Evolutionary conservation across 768 basidiomycete genomes (phyloP).

Genomic region (Amanita exitialis): DNA sequence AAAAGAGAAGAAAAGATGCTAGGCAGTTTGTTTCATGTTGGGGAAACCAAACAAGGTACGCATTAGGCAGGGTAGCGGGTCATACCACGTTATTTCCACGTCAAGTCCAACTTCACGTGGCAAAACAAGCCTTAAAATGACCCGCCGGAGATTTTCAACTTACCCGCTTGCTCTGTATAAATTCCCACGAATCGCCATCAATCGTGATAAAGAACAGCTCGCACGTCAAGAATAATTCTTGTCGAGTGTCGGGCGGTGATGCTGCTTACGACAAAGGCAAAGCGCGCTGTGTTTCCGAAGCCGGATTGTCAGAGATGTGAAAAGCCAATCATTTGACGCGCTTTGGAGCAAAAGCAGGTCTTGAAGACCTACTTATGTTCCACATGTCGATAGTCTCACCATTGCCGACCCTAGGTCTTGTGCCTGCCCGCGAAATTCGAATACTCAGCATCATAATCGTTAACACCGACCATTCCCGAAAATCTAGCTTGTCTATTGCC

Average conservation of each 20-base stretch:
- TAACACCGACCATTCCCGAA: neutral
- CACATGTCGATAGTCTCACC: neutral
- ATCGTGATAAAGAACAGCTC: neutral
- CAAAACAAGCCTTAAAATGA: conserved; percentile 14
- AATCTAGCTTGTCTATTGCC: neutral
- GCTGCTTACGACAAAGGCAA: too few species aligned
- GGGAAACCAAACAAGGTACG: neutral
- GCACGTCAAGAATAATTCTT: neutral
- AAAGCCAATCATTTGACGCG: neutral
- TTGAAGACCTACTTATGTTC: too few species aligned
- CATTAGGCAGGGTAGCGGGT: neutral
- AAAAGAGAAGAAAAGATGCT: neutral
- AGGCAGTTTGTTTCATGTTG: neutral
- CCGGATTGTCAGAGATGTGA: too few species aligned
- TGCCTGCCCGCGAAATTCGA: neutral
- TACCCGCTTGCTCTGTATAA: neutral
- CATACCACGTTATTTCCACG: conserved; percentile 27
- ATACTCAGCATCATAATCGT: neutral
- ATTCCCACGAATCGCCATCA: neutral
- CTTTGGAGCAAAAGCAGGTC: too few species aligned
- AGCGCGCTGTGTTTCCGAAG: neutral
- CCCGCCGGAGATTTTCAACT: neutral
- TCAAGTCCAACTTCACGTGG: conserved; percentile 21
- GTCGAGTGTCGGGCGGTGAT: neutral
- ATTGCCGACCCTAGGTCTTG: neutral